These are phyloP conservation scores for Diplogelasinospora grovesii DNA, from an alignment of 495 filamentous ascomycete species.

Conservation along the genomic window DNA sequence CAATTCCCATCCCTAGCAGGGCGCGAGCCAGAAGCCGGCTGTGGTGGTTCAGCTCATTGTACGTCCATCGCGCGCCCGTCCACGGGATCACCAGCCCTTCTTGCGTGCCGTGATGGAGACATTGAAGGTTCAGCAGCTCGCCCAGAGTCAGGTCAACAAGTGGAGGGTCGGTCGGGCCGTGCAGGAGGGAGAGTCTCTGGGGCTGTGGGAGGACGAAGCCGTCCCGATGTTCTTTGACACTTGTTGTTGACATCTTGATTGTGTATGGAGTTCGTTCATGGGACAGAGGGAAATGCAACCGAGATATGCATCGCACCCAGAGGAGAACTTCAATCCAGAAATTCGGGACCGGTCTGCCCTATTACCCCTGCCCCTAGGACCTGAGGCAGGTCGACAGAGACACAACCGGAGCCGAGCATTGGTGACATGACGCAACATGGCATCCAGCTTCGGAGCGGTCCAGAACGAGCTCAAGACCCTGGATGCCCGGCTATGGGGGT, in stretches of 20 bases:
- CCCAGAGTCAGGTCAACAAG: slow-evolving; percentile 57
- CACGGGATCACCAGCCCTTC: slow-evolving; percentile 61
- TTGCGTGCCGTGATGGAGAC: slow-evolving; percentile 49
- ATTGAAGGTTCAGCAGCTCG: slow-evolving; percentile 56
- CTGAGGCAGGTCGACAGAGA: too few relatives aligned
- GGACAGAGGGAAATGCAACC: neutral
- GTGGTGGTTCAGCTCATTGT: slow-evolving; percentile 55
- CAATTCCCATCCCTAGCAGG: slow-evolving; percentile 52
- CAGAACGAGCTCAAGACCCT: too few relatives aligned
- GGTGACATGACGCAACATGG: too few relatives aligned
- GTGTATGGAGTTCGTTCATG: too few relatives aligned
- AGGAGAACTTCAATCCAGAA: too few relatives aligned
- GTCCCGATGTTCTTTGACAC: slow-evolving; percentile 11
- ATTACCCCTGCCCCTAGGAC: too few relatives aligned
- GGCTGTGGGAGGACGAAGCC: slow-evolving; percentile 21
- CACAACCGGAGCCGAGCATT: too few relatives aligned
- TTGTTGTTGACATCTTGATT: slow-evolving; percentile 13
- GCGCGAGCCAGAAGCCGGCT: slow-evolving; percentile 52
- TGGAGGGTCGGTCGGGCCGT: slow-evolving; percentile 52
- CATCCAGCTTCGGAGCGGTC: too few relatives aligned
- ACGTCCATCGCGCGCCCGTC: slow-evolving; percentile 62
- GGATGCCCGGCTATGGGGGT: too few relatives aligned
- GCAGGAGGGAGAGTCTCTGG: slow-evolving; percentile 45
- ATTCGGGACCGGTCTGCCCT: too few relatives aligned
- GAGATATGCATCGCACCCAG: too few relatives aligned